These are phyloP conservation scores for Erigeron canadensis DNA, from an alignment of 129 eudicot genomes.

Conservation along the genomic window DNA sequence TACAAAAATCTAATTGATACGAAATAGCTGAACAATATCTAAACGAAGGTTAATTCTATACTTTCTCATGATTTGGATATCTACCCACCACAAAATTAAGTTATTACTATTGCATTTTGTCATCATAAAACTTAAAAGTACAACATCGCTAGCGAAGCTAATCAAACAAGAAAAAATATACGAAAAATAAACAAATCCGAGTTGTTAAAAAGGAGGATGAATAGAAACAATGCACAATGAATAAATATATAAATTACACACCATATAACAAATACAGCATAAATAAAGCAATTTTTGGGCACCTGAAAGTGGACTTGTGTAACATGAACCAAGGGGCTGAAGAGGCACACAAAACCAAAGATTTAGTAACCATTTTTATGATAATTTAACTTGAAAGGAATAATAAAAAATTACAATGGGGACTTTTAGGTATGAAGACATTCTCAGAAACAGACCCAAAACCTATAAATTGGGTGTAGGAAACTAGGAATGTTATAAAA, in stretches of 20 bases:
- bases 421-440: conserved; percentile 21
- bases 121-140: too few species aligned
- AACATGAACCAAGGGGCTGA: background rate
- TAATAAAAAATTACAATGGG: background rate
- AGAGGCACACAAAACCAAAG: background rate
- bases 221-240: background rate
- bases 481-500: background rate
- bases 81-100: too few species aligned
- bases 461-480: conserved; percentile 19
- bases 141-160: too few species aligned
- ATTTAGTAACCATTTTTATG: background rate
- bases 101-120: too few species aligned
- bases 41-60: too few species aligned
- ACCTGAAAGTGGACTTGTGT: conserved; percentile 28
- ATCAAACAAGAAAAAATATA: background rate
- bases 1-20: too few species aligned
- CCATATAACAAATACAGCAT: background rate
- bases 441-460: conserved; percentile 28
- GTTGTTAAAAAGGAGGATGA: background rate
- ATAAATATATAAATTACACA: background rate
- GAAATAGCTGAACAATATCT: too few species aligned
- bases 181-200: too few species aligned
- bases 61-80: too few species aligned
- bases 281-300: background rate
- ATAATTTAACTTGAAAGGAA: background rate